Evolutionary conservation across 2,329 filamentous ascomycete genomes (phyloP), one percentile per base, ranked within the genome.

Genomic region (Alternaria panax): DNA sequence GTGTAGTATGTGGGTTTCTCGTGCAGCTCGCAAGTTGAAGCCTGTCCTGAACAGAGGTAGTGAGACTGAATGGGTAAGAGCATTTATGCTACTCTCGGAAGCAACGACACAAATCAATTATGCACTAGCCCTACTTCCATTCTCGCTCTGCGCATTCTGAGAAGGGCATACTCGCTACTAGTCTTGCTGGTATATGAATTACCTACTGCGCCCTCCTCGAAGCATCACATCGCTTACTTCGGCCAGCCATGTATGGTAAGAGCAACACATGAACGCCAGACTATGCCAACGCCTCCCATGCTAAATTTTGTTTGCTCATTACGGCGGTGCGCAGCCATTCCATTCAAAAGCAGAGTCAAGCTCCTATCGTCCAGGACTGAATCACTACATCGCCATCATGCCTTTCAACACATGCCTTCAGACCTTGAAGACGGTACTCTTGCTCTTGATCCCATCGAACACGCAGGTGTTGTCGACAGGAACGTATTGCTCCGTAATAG

Each of bases 401-500:
- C 9, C 1, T 5, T 27, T n/a, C 7, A 6, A 7, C 12, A 16
- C 16, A 20, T 22, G 18, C 12, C 14, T 22, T 60, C 62, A 77
- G 16, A 86, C 71, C 55, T 77, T 80, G 64, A 86, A 80, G 65
- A 86, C 85, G 40, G 79, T 80, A 46, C 78, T 85, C 70, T 82
- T 84, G 71, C 86, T 87, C 63, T 75, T 80, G 2, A 88, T 81
- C 1, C 87, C 87, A 69, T 89, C 86, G 65, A 88, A 89, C 24
- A 89, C 74, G 68, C 86, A 88, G 0, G 84, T 87, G 60, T 88
- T 88, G 73, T 89, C 86, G 8, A 89, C 80, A 1, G 87, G 87
- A 11, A 88, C 81, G 71, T 89, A 90, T 76, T 90, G 87, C 69
- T 85, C 83, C n/a, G 87, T 90, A 43, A 94, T 87, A 77, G 88